These are phyloP conservation scores for Rhizoclosmatium sp. DNA, from an alignment of 192 early-diverging fungal genomes.

Conservation along the genomic window DNA sequence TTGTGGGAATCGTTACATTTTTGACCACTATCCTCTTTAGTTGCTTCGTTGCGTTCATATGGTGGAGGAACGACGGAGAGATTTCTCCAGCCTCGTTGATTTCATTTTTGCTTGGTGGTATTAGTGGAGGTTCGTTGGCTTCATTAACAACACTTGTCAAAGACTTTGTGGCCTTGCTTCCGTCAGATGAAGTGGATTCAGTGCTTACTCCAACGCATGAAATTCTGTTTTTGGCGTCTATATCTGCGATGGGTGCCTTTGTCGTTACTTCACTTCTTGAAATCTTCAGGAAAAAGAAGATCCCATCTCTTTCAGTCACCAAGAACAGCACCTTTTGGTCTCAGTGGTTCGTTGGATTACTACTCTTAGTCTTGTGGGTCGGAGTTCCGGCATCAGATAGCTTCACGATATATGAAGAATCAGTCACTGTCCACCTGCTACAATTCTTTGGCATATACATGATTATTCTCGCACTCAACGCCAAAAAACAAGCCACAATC, in stretches of 20 bases:
- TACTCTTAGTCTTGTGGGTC: constrained; percentile 62
- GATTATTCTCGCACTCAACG: constrained; percentile 38
- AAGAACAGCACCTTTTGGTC: background rate
- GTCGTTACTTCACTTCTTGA: background rate
- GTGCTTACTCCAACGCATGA: constrained; percentile 44
- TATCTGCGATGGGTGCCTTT: constrained; percentile 32
- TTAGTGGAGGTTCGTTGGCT: constrained; percentile 18
- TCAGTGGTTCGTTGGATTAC: constrained; percentile 31
- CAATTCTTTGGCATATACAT: constrained; percentile 69
- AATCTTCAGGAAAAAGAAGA: background rate
- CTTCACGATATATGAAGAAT: constrained; percentile 89
- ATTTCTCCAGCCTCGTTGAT: constrained; percentile 6
- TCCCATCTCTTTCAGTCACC: background rate
- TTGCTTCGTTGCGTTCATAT: background rate
- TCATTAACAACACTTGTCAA: constrained; percentile 9
- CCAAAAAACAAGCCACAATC: constrained; percentile 7
- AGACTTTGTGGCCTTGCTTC: constrained; percentile 1
- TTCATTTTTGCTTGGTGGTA: constrained; percentile 8
- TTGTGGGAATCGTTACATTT: constrained; percentile 70
- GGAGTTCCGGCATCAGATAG: constrained; percentile 86
- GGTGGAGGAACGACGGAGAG: constrained; percentile 23
- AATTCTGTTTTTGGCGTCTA: constrained; percentile 36
- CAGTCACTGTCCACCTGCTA: constrained; percentile 68
- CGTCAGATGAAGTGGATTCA: constrained; percentile 33
- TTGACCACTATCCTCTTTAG: constrained; percentile 26